A percentile compares a stretch with the other conserved stretches of the same genome.
phyloP scores from a whole-genome alignment of 352 stramenopile genomes.

The Phytophthora lateralis region DNA sequence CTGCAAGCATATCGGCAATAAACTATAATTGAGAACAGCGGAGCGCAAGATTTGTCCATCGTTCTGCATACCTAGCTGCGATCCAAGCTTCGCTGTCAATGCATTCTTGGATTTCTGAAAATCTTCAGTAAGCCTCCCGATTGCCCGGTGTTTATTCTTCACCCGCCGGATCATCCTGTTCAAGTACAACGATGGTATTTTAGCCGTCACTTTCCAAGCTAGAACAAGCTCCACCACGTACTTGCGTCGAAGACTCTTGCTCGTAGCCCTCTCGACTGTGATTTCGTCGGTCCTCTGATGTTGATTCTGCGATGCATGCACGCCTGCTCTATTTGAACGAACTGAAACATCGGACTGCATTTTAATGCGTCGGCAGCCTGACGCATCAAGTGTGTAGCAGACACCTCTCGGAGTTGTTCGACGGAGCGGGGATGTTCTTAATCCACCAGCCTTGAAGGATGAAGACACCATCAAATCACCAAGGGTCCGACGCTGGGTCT shows the following conservation, averaged over 20 bases:
- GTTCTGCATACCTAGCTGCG: conserved; percentile 39
- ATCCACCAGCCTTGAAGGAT: conserved; percentile 10
- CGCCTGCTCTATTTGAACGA: conserved; percentile 5
- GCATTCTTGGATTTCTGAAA: conserved; percentile 50
- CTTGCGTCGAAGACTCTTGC: conserved; percentile 63
- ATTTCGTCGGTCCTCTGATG: conserved; percentile 43
- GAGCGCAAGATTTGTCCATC: not conserved
- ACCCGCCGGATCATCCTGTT: conserved; percentile 64
- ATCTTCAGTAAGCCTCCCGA: conserved; percentile 50
- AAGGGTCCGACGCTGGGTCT: conserved; percentile 11
- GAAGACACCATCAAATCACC: conserved; percentile 27
- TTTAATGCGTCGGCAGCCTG: conserved; percentile 72
- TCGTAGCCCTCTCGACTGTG: conserved; percentile 63
- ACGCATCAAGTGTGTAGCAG: conserved; percentile 73
- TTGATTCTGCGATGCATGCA: not conserved
- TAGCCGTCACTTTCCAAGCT: not conserved
- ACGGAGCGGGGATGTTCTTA: conserved; percentile 12
- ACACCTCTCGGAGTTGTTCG: conserved; percentile 46
- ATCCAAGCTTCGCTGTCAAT: conserved; percentile 54
- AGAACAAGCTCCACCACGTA: conserved; percentile 24
- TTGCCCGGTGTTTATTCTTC: conserved; percentile 49
- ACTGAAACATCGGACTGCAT: conserved; percentile 50
- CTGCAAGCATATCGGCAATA: conserved; percentile 28
- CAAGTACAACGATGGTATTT: not conserved
- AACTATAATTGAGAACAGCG: conserved; percentile 16